Evolutionary conservation across 179 eudicot genomes (phyloP).

Genomic region (Silene noctiflora): DNA sequence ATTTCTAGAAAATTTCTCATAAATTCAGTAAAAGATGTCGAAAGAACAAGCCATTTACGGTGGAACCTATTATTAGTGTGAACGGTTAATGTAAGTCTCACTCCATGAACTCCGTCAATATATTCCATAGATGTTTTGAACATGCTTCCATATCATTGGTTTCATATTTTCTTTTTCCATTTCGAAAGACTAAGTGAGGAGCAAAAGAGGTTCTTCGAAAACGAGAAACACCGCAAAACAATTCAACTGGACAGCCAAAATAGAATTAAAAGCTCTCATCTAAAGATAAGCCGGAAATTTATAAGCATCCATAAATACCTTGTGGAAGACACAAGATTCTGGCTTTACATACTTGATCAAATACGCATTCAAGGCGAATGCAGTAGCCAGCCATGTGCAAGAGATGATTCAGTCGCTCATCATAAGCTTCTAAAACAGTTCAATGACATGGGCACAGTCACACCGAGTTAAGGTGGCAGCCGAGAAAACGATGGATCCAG

Average conservation of each 20-base stretch:
- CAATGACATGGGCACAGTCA: slow-evolving; percentile 35
- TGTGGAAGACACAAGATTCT: slow-evolving; percentile 33
- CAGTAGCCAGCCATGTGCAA: slow-evolving; percentile 30
- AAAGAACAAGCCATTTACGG: not conserved
- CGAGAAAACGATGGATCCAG: slow-evolving; percentile 2
- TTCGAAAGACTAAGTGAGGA: not conserved
- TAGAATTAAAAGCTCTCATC: slow-evolving; percentile 10
- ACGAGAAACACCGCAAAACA: slow-evolving; percentile 3
- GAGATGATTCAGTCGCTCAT: slow-evolving; percentile 32
- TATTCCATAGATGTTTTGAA: not conserved
- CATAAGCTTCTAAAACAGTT: slow-evolving; percentile 29
- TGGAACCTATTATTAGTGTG: slow-evolving; percentile 8
- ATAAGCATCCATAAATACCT: slow-evolving; percentile 32
- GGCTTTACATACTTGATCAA: slow-evolving; percentile 41
- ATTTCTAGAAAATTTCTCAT: not conserved
- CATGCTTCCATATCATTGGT: not conserved
- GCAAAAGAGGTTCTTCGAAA: not conserved
- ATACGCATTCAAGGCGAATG: slow-evolving; percentile 42
- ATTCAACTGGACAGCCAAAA: slow-evolving; percentile 8
- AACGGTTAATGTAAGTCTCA: not conserved
- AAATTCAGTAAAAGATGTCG: not conserved
- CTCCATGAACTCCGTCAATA: not conserved
- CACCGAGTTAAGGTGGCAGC: slow-evolving; percentile 33
- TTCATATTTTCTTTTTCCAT: not conserved
- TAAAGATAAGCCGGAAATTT: slow-evolving; percentile 34